Conservation (phyloP, 495 filamentous ascomycete genomes). For the Rhypophila decipiens region DNA sequence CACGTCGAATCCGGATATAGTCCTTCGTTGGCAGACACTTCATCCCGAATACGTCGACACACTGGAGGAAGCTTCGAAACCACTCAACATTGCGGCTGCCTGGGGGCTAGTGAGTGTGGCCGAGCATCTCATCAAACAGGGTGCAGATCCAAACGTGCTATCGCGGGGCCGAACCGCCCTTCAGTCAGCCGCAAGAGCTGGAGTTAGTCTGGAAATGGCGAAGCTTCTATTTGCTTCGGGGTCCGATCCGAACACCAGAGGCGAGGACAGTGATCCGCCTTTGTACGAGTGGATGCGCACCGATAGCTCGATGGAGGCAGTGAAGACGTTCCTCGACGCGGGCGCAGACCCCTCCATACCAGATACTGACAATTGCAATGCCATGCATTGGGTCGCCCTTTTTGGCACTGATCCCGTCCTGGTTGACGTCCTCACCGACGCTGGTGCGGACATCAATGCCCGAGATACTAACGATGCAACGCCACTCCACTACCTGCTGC, state of each 20-base stretch:
- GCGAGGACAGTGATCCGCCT: background rate
- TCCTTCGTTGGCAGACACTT: slow-evolving; percentile 14
- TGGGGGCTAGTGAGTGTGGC: background rate
- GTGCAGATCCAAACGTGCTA: slow-evolving; percentile 1
- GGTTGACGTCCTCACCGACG: background rate
- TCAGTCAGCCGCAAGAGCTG: background rate
- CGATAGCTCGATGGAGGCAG: background rate
- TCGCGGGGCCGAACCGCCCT: slow-evolving; percentile 18
- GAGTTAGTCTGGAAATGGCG: slow-evolving; percentile 4
- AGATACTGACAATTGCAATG: background rate
- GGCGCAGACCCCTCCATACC: background rate
- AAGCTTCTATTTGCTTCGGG: slow-evolving; percentile 10
- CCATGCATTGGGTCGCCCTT: background rate
- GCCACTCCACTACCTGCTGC: background rate
- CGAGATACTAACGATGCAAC: background rate
- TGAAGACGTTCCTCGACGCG: slow-evolving; percentile 12
- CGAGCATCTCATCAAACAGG: background rate
- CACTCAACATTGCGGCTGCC: background rate
- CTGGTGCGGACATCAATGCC: background rate
- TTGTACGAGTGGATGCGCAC: slow-evolving; percentile 2
- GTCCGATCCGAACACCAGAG: slow-evolving; percentile 9
- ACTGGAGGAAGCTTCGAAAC: background rate
- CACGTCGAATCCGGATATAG: slow-evolving; percentile 1
- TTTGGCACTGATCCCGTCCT: background rate
- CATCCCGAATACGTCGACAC: slow-evolving; percentile 1